Evolutionary conservation across 768 basidiomycete species (phyloP).

Genomic region (Phanerochaete carnosa): DNA sequence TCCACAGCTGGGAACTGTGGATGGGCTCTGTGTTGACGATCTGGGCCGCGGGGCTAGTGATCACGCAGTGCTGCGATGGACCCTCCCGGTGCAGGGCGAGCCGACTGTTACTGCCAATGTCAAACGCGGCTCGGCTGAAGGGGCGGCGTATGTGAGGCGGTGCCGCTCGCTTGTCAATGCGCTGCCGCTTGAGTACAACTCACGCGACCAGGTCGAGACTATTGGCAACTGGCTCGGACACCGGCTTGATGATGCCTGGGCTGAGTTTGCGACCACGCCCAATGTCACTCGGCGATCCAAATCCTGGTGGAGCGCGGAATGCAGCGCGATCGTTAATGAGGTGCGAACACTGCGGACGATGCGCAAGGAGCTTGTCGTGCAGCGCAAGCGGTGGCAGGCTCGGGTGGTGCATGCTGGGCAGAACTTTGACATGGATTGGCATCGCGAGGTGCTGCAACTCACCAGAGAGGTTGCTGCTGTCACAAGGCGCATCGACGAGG

Average conservation of each 20-base stretch:
- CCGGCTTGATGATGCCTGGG: background rate
- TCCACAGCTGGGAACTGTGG: background rate
- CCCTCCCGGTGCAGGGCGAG: background rate
- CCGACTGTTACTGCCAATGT: background rate
- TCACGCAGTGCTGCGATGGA: constrained; percentile 2
- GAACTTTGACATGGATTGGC: background rate
- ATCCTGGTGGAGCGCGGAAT: constrained; percentile 10
- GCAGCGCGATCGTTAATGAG: background rate
- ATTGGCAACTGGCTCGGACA: background rate
- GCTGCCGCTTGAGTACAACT: background rate
- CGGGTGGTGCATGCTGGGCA: background rate
- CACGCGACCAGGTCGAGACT: background rate
- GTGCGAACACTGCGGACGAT: background rate
- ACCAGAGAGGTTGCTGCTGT: background rate
- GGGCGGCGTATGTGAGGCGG: background rate
- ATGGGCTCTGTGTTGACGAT: background rate
- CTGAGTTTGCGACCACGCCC: background rate
- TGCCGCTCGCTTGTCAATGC: constrained; percentile 1
- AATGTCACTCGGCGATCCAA: background rate
- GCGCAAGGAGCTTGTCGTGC: background rate
- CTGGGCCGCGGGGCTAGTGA: background rate
- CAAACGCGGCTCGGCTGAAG: background rate
- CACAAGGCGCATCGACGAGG: background rate
- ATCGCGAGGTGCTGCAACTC: background rate
- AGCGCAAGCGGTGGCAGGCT: background rate